A percentile compares a stretch with the other conserved stretches of the same genome.
Evolutionary conservation across 1,284 basidiomycete genomes (phyloP).

Genomic region (Puccinia brachypodii): DNA sequence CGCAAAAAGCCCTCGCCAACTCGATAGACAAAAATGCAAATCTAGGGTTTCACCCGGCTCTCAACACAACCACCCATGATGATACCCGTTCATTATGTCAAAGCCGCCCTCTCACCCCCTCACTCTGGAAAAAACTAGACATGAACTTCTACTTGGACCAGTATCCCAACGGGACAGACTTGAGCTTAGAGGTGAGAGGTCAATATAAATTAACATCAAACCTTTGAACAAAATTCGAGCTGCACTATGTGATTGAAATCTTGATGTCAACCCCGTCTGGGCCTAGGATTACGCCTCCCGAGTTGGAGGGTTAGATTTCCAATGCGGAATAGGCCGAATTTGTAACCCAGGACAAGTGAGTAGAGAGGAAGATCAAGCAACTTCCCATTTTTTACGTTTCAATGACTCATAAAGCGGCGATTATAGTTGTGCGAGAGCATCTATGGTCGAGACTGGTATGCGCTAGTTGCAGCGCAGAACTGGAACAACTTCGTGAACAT

Average conservation of each 20-base stretch:
- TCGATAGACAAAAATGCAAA: background rate
- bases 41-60: background rate
- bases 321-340: constrained; percentile 40
- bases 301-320: constrained; percentile 38
- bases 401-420: background rate
- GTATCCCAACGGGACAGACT: constrained; percentile 33
- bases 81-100: background rate
- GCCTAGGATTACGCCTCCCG: constrained; percentile 35
- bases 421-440: constrained; percentile 40
- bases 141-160: constrained; percentile 41
- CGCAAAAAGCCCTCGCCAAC: background rate
- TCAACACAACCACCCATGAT: background rate
- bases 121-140: constrained; percentile 34
- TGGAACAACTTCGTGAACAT: constrained; percentile 48
- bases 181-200: constrained; percentile 34
- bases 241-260: background rate
- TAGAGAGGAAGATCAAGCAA: background rate
- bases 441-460: constrained; percentile 44
- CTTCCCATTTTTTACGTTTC: background rate
- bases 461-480: constrained; percentile 46
- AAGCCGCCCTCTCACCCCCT: constrained; percentile 8
- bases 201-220: background rate
- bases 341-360: constrained; percentile 46
- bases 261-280: background rate
- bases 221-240: background rate